Conservation (phyloP, 1,284 basidiomycete genomes). For the Ceraceosorus guamensis region DNA sequence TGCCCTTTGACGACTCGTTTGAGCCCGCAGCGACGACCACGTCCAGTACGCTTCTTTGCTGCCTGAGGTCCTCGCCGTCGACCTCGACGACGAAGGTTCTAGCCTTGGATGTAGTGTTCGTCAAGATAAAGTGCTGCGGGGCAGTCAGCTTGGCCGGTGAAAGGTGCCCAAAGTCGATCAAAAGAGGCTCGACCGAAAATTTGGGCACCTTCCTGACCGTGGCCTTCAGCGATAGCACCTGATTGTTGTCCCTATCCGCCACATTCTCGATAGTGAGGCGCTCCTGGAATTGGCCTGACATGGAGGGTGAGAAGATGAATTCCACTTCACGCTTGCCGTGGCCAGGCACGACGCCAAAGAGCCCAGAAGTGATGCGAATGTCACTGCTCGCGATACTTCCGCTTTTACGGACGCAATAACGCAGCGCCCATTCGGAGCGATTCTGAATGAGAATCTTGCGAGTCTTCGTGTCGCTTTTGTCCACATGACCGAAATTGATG, state of each 20-base stretch:
- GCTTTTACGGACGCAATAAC: constrained; percentile 53
- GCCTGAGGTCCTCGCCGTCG: constrained; percentile 22
- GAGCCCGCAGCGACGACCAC: constrained; percentile 10
- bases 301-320: constrained; percentile 49
- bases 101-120: constrained; percentile 51
- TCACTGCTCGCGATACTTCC: constrained; percentile 55
- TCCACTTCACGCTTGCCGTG: constrained; percentile 54
- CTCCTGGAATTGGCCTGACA: constrained; percentile 52
- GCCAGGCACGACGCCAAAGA: constrained; percentile 53
- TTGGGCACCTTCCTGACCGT: constrained; percentile 52
- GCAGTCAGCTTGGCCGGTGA: constrained; percentile 32
- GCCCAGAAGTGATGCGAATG: constrained; percentile 51
- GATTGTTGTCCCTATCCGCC: constrained; percentile 52
- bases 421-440: constrained; percentile 50
- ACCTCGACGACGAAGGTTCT: constrained; percentile 51
- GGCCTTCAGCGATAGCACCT: constrained; percentile 53
- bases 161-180: constrained; percentile 48
- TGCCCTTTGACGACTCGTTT: constrained; percentile 13
- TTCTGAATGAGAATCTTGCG: constrained; percentile 54
- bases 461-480: constrained; percentile 53
- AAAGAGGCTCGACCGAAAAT: constrained; percentile 50
- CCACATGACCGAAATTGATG: constrained; percentile 55
- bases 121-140: constrained; percentile 48
- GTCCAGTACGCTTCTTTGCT: constrained; percentile 20
- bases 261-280: constrained; percentile 53